Base-by-base conservation (phyloP, 2,329 filamentous ascomycete species). In the Cladophialophora bantiana region DNA sequence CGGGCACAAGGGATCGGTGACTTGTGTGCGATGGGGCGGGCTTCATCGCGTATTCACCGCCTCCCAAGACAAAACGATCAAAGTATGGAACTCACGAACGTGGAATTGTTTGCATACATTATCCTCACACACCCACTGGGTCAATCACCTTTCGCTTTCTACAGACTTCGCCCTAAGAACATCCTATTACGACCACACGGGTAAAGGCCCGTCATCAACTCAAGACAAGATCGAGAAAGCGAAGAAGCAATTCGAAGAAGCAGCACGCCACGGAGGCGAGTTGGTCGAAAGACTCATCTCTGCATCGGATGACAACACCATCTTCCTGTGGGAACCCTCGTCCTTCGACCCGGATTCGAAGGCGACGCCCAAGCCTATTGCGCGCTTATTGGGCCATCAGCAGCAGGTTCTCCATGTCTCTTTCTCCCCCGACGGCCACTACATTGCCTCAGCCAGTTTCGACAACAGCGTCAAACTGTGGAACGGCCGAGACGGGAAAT, bases 331-430 rank as follows among this genome's bases (percentile, higher is more conserved):
- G 94, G 92, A 96, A 67, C 94, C 94, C 0, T 84, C 89, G 9
- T 68, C 70, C 6, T 69, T 73, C 15, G 58, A 68, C 40, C 54
- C 61, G 5, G 68, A 71, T 48, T 72, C 70, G 4, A 72, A 70
- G 34, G 84, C 83, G 52, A 89, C 90, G 3, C 91, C 84, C 7
- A 97, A 98, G 77, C 94, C 94, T 0, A 83, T 98, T 3, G 90
- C 92, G n/a, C 85, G 93, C 38, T 86, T 98, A 80, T 80, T 93
- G n/a, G 95, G 95, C 1, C 95, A 99, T 75, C 93, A 97, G 77
- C 98, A 98, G 80, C 92, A 94, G 76, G 94, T 98, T 72, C 97
- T 98, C 78, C 92, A 97, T 76, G 94, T 98, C 56, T 91, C 90
- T 0, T 98, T 98, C 79, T 97, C 93, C 0, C 93, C 94, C 0